Evolutionary conservation across 306 rosid species (phyloP).

Genomic region (Cucumis cinereus): DNA sequence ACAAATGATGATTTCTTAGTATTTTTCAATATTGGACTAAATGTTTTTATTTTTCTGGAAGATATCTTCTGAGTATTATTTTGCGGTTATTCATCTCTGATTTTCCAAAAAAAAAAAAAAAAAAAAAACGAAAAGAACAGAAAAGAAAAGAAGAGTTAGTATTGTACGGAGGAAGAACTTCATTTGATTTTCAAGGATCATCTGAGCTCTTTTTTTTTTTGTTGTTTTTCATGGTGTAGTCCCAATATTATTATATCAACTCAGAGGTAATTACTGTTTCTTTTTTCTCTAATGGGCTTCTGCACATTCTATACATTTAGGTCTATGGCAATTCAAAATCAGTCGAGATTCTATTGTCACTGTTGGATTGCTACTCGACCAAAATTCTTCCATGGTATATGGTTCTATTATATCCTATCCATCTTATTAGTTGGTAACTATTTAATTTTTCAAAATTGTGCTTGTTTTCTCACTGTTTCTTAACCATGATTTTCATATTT

Average conservation of each 20-base stretch:
- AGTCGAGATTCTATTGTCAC: conserved; percentile 35
- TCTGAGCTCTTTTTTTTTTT: not conserved
- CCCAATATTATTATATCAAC: not conserved
- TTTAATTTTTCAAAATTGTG: too few relatives aligned
- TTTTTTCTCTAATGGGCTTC: conserved; percentile 7
- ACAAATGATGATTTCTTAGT: not conserved
- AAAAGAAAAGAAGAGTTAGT: too few relatives aligned
- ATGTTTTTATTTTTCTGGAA: not conserved
- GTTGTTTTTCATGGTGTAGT: not conserved
- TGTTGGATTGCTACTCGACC: conserved; percentile 68
- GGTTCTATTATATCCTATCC: not conserved
- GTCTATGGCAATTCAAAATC: conserved; percentile 34
- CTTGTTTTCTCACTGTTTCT: too few relatives aligned
- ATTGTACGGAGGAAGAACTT: not conserved
- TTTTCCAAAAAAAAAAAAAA: not conserved
- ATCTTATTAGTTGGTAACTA: not conserved
- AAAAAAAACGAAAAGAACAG: too few relatives aligned
- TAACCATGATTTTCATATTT: too few relatives aligned
- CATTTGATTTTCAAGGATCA: not conserved
- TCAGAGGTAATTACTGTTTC: not conserved
- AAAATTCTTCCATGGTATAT: conserved; percentile 75
- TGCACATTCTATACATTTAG: conserved; percentile 31
- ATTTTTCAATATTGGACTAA: not conserved
- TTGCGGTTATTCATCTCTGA: not conserved
- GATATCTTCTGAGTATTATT: not conserved